phyloP scores from a whole-genome alignment of 2,329 filamentous ascomycete genomes.

The Botrytis galanthina region DNA sequence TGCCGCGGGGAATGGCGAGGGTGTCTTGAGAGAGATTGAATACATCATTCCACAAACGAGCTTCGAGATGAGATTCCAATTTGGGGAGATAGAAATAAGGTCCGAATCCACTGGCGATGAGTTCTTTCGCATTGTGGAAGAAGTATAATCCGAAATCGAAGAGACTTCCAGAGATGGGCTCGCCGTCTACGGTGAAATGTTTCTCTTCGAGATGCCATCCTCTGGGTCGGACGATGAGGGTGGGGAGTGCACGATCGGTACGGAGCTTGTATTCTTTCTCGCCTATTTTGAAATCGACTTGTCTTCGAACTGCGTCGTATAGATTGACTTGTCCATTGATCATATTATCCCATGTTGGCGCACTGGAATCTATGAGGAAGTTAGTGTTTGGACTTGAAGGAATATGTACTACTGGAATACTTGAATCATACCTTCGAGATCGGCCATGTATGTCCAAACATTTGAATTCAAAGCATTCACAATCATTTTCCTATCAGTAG shows the following conservation, averaged over 20 bases:
- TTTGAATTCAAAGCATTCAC: slow-evolving; percentile 95
- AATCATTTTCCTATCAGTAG: slow-evolving; percentile 98
- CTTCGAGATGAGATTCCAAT: slow-evolving; percentile 97
- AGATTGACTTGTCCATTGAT: slow-evolving; percentile 97
- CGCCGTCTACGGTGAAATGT: slow-evolving; percentile 92
- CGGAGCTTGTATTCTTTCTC: slow-evolving; percentile 97
- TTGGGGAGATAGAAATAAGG: slow-evolving; percentile 99
- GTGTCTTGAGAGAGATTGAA: slow-evolving; percentile 97
- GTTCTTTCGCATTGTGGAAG: slow-evolving; percentile 94
- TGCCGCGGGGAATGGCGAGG: slow-evolving; percentile 83
- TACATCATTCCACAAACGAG: slow-evolving; percentile 94
- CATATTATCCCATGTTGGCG: slow-evolving; percentile 99
- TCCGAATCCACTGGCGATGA: slow-evolving; percentile 77
- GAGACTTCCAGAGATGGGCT: slow-evolving; percentile 86
- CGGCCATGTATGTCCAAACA: slow-evolving; percentile 99
- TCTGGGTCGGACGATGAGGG: slow-evolving; percentile 88
- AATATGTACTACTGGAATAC: neutral
- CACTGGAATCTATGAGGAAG: slow-evolving; percentile 72
- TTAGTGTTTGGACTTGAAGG: slow-evolving; percentile 17
- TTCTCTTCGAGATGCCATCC: slow-evolving; percentile 99
- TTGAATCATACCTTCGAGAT: slow-evolving; percentile 77
- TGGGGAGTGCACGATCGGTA: slow-evolving; percentile 81
- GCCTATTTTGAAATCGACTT: slow-evolving; percentile 95
- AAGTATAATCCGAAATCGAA: slow-evolving; percentile 99
- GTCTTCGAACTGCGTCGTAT: slow-evolving; percentile 88